phyloP scores from a whole-genome alignment of 2,329 filamentous ascomycete genomes.

The Pochonia chlamydosporia region DNA sequence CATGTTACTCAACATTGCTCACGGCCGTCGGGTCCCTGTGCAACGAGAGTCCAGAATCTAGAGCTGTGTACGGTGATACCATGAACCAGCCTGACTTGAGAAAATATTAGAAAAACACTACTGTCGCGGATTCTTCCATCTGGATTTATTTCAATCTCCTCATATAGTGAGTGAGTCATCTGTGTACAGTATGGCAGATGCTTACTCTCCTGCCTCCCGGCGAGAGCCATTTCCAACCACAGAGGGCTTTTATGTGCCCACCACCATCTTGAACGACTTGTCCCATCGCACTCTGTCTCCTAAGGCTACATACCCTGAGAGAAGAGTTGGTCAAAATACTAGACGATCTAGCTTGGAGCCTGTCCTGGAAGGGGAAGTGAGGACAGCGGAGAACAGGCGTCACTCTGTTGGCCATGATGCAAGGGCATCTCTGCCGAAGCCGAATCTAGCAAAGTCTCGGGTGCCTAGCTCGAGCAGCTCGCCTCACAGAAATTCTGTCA shows the following conservation, averaged over 20 bases:
- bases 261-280: background rate
- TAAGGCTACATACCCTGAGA: slow-evolving; percentile 3
- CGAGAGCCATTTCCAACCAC: slow-evolving; percentile 2
- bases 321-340: slow-evolving; percentile 1
- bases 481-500: background rate
- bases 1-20: background rate
- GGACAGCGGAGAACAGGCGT: background rate
- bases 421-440: background rate
- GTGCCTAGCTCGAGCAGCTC: slow-evolving; percentile 1
- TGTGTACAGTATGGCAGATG: slow-evolving; percentile 7
- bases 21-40: background rate
- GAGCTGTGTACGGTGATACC: slow-evolving; percentile 43
- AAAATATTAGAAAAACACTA: background rate
- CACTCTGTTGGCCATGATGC: background rate
- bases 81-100: slow-evolving; percentile 25
- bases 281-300: slow-evolving; percentile 6
- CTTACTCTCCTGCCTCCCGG: background rate
- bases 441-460: slow-evolving; percentile 7
- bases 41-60: background rate
- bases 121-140: background rate
- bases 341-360: slow-evolving; percentile 6
- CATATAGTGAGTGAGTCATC: too few species aligned
- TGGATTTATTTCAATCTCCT: too few species aligned
- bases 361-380: slow-evolving; percentile 6
- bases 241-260: slow-evolving; percentile 1